Evolutionary conservation across 2,329 filamentous ascomycete genomes (phyloP).

Genomic region (Scedosporium boydii): DNA sequence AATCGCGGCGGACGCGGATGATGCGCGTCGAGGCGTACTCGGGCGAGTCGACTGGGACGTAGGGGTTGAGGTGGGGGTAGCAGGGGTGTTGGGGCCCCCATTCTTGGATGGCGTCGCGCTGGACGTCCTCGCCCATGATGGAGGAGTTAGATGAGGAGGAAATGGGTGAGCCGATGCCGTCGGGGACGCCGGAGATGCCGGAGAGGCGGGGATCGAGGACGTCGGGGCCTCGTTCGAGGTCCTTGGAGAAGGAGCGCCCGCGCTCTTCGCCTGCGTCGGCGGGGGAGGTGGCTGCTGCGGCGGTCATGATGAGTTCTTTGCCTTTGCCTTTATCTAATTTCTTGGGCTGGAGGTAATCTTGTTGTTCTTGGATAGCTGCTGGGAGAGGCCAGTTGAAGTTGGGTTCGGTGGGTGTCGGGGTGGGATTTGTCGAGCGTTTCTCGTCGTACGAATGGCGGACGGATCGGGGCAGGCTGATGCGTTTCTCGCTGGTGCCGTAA

Average conservation of each 20-base stretch:
- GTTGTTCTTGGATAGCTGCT: conserved; percentile 1
- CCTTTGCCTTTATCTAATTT: conserved; percentile 41
- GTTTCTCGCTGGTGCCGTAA: conserved; percentile 32
- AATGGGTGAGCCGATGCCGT: conserved; percentile 43
- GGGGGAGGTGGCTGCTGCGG: background rate
- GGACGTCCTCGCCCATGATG: conserved; percentile 55
- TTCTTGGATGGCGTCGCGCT: conserved; percentile 60
- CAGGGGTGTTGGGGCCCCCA: conserved; percentile 95
- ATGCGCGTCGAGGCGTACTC: conserved; percentile 74
- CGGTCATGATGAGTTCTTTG: conserved; percentile 34
- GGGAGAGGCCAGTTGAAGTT: conserved; percentile 2
- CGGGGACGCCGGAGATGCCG: conserved; percentile 33
- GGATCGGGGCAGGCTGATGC: conserved; percentile 44
- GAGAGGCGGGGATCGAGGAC: conserved; percentile 32
- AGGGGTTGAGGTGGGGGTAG: conserved; percentile 85
- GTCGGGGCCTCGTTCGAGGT: conserved; percentile 46
- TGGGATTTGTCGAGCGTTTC: conserved; percentile 27
- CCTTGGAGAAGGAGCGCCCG: conserved; percentile 32
- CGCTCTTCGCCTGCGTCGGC: conserved; percentile 20
- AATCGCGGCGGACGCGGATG: conserved; percentile 85
- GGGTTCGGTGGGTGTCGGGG: conserved; percentile 12
- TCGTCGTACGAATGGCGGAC: conserved; percentile 45
- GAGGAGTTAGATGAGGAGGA: conserved; percentile 51
- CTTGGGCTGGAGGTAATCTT: conserved; percentile 9
- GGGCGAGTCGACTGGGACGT: conserved; percentile 68